These are phyloP conservation scores for Suillus cothurnatus DNA, from an alignment of 768 basidiomycete species.

Conservation along the genomic window DNA sequence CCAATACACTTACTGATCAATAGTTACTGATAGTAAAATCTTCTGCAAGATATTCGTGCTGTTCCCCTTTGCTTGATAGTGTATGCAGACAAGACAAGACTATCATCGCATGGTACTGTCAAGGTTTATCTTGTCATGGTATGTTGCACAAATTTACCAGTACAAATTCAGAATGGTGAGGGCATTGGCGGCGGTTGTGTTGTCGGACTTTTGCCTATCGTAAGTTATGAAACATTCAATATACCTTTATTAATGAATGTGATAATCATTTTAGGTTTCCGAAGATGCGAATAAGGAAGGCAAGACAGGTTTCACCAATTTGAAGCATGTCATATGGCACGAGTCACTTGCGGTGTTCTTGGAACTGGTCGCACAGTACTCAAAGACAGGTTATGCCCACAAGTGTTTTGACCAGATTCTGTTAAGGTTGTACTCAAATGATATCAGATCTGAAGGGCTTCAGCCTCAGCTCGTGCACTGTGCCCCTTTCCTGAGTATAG, in stretches of 20 bases:
- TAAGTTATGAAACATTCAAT: background rate
- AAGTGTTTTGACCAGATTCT: constrained; percentile 32
- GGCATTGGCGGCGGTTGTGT: constrained; percentile 19
- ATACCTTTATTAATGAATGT: too few relatives aligned
- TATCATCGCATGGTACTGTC: constrained; percentile 18
- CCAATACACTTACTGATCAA: background rate
- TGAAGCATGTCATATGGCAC: too few relatives aligned
- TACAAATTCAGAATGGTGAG: constrained; percentile 17
- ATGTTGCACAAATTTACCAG: constrained; percentile 20
- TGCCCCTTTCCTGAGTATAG: too few relatives aligned
- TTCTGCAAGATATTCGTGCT: background rate
- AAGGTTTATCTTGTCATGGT: constrained; percentile 24
- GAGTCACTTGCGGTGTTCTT: constrained; percentile 34
- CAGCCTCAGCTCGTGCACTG: too few relatives aligned
- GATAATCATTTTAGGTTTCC: constrained; percentile 26
- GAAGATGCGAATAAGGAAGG: constrained; percentile 33
- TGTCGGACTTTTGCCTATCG: constrained; percentile 20
- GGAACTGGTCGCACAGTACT: constrained; percentile 20
- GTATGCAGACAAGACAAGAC: constrained; percentile 21
- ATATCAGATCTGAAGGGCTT: too few relatives aligned
- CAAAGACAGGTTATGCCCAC: constrained; percentile 22
- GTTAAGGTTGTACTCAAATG: too few relatives aligned
- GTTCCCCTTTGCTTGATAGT: too few relatives aligned
- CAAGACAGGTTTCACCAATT: too few relatives aligned
- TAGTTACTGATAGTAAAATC: too few relatives aligned